Evolutionary conservation across 306 rosid species (phyloP).

Genomic region (Cucurbita maxima): DNA sequence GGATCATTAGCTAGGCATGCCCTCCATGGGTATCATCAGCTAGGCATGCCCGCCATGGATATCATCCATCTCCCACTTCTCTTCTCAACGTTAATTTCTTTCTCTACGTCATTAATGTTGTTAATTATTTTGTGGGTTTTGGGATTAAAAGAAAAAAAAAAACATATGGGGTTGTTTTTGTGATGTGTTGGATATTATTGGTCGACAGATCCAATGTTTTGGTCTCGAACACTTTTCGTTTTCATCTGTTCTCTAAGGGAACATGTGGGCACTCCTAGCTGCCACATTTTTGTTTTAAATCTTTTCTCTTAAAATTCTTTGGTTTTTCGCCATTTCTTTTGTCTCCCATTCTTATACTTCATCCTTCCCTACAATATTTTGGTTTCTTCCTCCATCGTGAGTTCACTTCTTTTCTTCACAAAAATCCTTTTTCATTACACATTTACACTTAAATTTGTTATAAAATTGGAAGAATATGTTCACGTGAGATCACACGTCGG

Average conservation of each 20-base stretch:
- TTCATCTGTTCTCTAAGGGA: slow-evolving; percentile 19
- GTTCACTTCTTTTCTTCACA: too few species aligned
- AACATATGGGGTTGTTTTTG: background rate
- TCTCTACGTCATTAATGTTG: background rate
- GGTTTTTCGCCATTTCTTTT: background rate
- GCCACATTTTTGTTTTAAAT: background rate
- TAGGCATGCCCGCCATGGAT: too few species aligned
- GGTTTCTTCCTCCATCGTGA: background rate
- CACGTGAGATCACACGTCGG: background rate
- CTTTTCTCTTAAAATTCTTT: background rate
- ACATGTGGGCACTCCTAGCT: slow-evolving; percentile 38
- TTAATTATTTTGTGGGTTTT: background rate
- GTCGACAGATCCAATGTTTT: slow-evolving; percentile 22
- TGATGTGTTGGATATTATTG: slow-evolving; percentile 1
- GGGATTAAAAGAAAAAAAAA: background rate
- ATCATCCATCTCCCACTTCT: too few species aligned
- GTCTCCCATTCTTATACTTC: background rate
- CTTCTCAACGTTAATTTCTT: background rate
- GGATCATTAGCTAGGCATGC: too few species aligned
- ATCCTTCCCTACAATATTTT: slow-evolving; percentile 12
- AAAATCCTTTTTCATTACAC: background rate
- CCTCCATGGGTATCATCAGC: too few species aligned
- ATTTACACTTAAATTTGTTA: background rate
- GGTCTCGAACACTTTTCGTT: slow-evolving; percentile 6
- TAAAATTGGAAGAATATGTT: background rate